Percentiles rank a stretch among this genome's conserved stretches.
phyloP scores from a whole-genome alignment of 257 asterid genomes.

The Henckelia pumila region DNA sequence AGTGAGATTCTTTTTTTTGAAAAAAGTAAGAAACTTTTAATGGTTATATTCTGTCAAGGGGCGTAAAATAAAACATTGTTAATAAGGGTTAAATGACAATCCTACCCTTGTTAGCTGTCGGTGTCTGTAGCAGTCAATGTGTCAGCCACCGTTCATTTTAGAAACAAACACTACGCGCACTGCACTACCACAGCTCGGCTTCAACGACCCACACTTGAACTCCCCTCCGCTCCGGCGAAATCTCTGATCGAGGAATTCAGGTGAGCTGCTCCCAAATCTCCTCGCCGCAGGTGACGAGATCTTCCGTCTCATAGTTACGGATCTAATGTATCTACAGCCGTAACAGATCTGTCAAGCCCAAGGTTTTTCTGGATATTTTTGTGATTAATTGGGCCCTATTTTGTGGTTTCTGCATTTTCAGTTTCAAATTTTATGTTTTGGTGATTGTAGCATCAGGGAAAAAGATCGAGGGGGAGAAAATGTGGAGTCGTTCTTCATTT shows the following conservation, averaged over 20 bases:
- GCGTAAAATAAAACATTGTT: no score
- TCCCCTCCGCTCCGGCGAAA: background rate
- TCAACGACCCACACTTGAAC: background rate
- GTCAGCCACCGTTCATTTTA: background rate
- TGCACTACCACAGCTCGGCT: background rate
- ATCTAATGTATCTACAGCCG: slow-evolving; percentile 25
- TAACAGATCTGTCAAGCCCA: slow-evolving; percentile 36
- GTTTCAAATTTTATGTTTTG: slow-evolving; percentile 14
- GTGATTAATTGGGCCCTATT: slow-evolving; percentile 13
- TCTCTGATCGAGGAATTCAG: slow-evolving; percentile 23
- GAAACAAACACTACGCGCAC: background rate
- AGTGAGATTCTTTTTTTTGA: no score
- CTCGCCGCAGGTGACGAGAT: slow-evolving; percentile 22
- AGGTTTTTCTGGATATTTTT: slow-evolving; percentile 28
- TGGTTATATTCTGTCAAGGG: no score
- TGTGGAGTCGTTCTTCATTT: slow-evolving; percentile 50
- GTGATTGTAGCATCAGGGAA: slow-evolving; percentile 21
- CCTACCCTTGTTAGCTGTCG: background rate
- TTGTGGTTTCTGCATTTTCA: slow-evolving; percentile 4
- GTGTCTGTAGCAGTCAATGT: background rate
- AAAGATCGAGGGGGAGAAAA: slow-evolving; percentile 27
- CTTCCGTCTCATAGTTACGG: slow-evolving; percentile 25
- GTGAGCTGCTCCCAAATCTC: slow-evolving; percentile 24
- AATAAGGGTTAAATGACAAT: no score
- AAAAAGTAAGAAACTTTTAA: no score